Evolutionary conservation across 108 stramenopile genomes (phyloP).

Genomic region (Asterionellopsis glacialis): DNA sequence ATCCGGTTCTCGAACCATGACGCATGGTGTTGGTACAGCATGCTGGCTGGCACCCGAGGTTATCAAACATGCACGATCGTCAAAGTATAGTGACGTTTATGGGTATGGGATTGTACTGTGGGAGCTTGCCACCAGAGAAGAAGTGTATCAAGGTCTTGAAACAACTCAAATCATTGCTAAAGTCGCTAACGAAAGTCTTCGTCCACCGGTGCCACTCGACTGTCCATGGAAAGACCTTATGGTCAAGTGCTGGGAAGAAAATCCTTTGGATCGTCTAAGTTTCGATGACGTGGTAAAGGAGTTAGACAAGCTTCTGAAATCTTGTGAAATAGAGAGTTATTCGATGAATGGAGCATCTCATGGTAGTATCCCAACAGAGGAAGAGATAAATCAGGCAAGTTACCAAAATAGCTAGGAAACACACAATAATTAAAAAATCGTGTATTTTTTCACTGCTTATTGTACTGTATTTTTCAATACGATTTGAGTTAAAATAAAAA

Average conservation of each 20-base stretch:
- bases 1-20: conserved; percentile 87
- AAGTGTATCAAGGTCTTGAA: conserved; percentile 89
- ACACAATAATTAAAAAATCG: no score
- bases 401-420: no score
- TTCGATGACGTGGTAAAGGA: conserved; percentile 85
- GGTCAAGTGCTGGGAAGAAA: conserved; percentile 93
- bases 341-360: no score
- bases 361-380: no score
- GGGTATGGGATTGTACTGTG: conserved; percentile 95
- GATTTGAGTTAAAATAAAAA: no score
- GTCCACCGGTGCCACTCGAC: conserved; percentile 81
- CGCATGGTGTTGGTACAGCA: conserved; percentile 96
- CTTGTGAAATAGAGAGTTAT: no score
- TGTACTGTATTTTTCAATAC: no score
- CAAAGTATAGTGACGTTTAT: conserved; percentile 93
- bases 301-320: conserved; percentile 46
- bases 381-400: no score
- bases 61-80: conserved; percentile 76
- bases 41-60: conserved; percentile 98
- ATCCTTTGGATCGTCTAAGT: conserved; percentile 72
- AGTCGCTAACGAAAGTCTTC: conserved; percentile 91
- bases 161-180: conserved; percentile 94
- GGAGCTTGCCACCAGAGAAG: conserved; percentile 93
- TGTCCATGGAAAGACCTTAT: conserved; percentile 93
- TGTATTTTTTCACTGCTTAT: no score